These are phyloP conservation scores for Colletotrichum sp. DNA, from an alignment of 2,329 filamentous ascomycete genomes.

Conservation along the genomic window DNA sequence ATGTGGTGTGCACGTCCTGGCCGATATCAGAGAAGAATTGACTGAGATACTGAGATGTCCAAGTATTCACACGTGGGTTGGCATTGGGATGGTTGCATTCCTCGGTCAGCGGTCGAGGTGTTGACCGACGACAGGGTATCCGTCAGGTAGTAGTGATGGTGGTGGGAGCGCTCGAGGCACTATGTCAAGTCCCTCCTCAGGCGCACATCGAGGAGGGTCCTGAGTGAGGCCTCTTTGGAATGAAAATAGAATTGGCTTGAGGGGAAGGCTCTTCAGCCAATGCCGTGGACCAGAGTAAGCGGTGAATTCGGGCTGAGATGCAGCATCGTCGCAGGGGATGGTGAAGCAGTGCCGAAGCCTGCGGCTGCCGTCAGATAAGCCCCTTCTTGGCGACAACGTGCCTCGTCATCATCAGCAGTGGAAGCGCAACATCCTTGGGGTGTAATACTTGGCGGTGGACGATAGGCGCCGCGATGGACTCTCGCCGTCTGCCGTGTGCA, in stretches of 20 bases:
- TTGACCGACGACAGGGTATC: background rate
- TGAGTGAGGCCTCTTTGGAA: background rate
- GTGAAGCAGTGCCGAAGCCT: slow-evolving; percentile 12
- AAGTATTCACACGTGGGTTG: background rate
- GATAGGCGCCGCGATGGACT: background rate
- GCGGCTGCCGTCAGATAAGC: slow-evolving; percentile 15
- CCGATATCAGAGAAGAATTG: background rate
- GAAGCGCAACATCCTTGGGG: background rate
- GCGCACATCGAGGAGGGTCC: background rate
- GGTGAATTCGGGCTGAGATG: slow-evolving; percentile 4
- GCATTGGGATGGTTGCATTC: background rate
- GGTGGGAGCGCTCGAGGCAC: background rate
- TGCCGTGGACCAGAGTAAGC: background rate
- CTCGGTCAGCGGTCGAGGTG: background rate
- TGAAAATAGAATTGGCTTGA: background rate
- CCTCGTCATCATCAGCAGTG: background rate
- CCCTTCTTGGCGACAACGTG: slow-evolving; percentile 9
- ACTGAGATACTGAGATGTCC: background rate
- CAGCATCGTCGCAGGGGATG: background rate
- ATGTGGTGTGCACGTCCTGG: background rate
- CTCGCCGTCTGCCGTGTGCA: background rate
- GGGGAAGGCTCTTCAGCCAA: background rate
- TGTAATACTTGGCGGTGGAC: background rate
- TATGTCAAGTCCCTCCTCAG: background rate
- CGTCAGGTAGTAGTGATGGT: background rate